phyloP scores from a whole-genome alignment of 164 flowering plant genomes.

The Akebia trifoliata region DNA sequence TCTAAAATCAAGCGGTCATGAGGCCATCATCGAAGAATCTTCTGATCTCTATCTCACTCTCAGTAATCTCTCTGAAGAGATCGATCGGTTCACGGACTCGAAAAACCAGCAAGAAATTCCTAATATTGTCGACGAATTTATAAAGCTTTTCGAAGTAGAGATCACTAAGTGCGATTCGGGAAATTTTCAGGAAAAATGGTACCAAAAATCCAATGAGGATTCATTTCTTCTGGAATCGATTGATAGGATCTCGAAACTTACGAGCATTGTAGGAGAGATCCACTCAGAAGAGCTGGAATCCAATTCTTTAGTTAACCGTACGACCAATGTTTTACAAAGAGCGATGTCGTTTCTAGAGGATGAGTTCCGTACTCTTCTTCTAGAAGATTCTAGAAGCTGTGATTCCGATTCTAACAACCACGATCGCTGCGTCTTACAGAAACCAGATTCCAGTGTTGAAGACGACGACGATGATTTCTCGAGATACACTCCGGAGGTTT shows the following conservation, averaged over 20 bases:
- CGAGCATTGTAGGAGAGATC: slow-evolving; percentile 11
- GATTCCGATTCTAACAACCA: slow-evolving; percentile 6
- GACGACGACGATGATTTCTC: slow-evolving; percentile 27
- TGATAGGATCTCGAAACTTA: slow-evolving; percentile 23
- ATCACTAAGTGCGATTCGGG: slow-evolving; percentile 24
- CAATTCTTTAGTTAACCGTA: slow-evolving; percentile 22
- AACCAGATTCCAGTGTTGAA: slow-evolving; percentile 7
- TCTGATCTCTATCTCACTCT: slow-evolving; percentile 9
- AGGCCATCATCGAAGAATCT: background rate
- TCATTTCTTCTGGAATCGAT: slow-evolving; percentile 24
- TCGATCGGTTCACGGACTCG: slow-evolving; percentile 24
- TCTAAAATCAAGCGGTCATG: no score
- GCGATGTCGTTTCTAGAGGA: slow-evolving; percentile 64
- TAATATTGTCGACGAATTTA: slow-evolving; percentile 19
- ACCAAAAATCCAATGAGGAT: slow-evolving; percentile 16
- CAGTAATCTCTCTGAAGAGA: slow-evolving; percentile 16
- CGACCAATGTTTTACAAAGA: slow-evolving; percentile 38
- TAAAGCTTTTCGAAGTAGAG: slow-evolving; percentile 26
- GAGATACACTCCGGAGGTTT: slow-evolving; percentile 32
- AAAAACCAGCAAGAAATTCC: slow-evolving; percentile 25
- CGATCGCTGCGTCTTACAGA: slow-evolving; percentile 15
- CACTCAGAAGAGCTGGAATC: background rate
- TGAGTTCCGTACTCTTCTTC: slow-evolving; percentile 48
- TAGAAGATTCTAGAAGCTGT: slow-evolving; percentile 30
- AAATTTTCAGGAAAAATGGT: slow-evolving; percentile 25